Evolutionary conservation across 176 grass and related monocot genomes (phyloP).

Genomic region (Lolium perenne): DNA sequence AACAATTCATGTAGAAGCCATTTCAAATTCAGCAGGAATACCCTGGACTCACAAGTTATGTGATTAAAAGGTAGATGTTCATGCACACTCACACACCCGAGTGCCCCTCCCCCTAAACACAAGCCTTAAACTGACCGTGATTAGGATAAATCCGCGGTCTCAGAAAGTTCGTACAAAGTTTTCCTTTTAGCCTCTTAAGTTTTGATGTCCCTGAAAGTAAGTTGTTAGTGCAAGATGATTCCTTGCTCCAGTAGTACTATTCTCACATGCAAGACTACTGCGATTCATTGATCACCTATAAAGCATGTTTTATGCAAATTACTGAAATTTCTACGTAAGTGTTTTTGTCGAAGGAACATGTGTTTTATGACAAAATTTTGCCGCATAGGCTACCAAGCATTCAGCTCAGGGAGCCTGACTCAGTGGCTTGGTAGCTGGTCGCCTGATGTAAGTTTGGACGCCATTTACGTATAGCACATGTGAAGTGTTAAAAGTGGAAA

Average conservation of each 20-base stretch:
- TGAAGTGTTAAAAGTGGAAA: slow-evolving; percentile 15
- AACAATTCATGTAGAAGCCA: slow-evolving; percentile 18
- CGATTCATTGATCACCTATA: not conserved
- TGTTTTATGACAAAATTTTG: not conserved
- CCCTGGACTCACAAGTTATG: slow-evolving; percentile 17
- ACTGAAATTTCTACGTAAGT: not conserved
- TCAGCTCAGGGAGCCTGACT: slow-evolving; percentile 33
- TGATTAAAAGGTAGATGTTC: not conserved
- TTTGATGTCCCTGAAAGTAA: slow-evolving; percentile 14
- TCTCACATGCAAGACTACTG: slow-evolving; percentile 24
- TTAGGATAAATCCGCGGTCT: not conserved
- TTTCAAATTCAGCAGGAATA: slow-evolving; percentile 21
- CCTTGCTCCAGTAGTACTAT: slow-evolving; percentile 4
- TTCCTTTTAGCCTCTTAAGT: not conserved
- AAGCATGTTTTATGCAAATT: slow-evolving; percentile 28
- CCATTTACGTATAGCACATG: slow-evolving; percentile 15
- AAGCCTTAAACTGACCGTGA: not conserved
- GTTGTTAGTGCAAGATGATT: slow-evolving; percentile 15
- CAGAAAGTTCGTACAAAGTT: slow-evolving; percentile 13
- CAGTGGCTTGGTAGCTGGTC: slow-evolving; percentile 13
- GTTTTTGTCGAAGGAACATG: not conserved
- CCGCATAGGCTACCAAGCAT: not conserved
- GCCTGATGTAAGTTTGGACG: not conserved
- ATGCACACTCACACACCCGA: not conserved
- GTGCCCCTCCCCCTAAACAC: not conserved